phyloP scores from a whole-genome alignment of 2,329 filamentous ascomycete species.

The Colletotrichum sp. region DNA sequence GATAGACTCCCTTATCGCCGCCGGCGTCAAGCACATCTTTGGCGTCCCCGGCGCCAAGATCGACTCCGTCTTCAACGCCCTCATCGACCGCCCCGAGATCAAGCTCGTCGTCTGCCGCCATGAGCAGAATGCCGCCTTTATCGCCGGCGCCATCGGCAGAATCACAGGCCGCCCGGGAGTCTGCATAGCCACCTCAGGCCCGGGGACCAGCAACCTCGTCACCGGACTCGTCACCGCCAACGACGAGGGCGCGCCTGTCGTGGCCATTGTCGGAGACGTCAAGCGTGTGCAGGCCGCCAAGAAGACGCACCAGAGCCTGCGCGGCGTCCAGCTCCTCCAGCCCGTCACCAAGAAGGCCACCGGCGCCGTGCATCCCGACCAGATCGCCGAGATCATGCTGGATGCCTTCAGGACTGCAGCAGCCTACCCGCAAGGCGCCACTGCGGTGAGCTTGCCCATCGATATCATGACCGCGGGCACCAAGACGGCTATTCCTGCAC shows the following conservation, averaged over 20 bases:
- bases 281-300: slow-evolving; percentile 46
- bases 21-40: slow-evolving; percentile 49
- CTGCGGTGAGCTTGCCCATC: slow-evolving; percentile 48
- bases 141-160: slow-evolving; percentile 49
- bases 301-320: slow-evolving; percentile 52
- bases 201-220: slow-evolving; percentile 50
- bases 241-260: slow-evolving; percentile 50
- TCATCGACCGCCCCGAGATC: slow-evolving; percentile 50
- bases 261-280: slow-evolving; percentile 53
- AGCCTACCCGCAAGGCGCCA: slow-evolving; percentile 44
- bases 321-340: slow-evolving; percentile 44
- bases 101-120: slow-evolving; percentile 50
- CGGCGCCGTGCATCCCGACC: slow-evolving; percentile 48
- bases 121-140: slow-evolving; percentile 55
- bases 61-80: slow-evolving; percentile 51
- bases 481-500: slow-evolving; percentile 36
- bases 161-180: slow-evolving; percentile 51
- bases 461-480: slow-evolving; percentile 45
- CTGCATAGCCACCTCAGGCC: slow-evolving; percentile 51
- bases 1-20: slow-evolving; percentile 33
- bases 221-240: slow-evolving; percentile 52
- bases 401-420: slow-evolving; percentile 47
- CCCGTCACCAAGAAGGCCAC: slow-evolving; percentile 48
- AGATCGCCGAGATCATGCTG: slow-evolving; percentile 51
- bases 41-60: slow-evolving; percentile 54